phyloP scores from a whole-genome alignment of 2,329 filamentous ascomycete genomes.

The Aureobasidium lini region DNA sequence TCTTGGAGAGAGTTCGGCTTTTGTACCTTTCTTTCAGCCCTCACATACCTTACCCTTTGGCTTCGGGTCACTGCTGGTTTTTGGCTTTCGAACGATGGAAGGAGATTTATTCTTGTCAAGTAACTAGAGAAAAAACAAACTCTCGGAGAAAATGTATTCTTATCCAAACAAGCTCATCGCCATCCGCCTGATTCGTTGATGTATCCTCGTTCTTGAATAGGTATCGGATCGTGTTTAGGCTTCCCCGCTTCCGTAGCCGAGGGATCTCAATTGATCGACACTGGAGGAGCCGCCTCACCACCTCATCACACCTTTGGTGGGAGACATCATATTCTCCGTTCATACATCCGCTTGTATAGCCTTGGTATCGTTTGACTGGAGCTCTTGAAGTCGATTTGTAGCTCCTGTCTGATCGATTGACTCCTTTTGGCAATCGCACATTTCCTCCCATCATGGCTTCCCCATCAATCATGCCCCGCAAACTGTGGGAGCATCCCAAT shows the following conservation, averaged over 20 bases:
- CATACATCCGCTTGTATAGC: not conserved
- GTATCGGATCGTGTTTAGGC: not conserved
- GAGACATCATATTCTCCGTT: not conserved
- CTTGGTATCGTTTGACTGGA: not conserved
- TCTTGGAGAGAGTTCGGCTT: not conserved
- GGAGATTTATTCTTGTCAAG: not conserved
- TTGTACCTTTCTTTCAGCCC: not conserved
- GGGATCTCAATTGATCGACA: not conserved
- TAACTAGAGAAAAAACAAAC: not conserved
- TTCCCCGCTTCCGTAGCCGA: slow-evolving; percentile 8
- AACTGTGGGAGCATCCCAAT: slow-evolving; percentile 38
- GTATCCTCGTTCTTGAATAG: not conserved
- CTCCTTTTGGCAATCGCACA: not conserved
- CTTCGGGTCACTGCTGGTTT: not conserved
- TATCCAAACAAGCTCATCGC: not conserved
- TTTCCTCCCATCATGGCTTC: not conserved
- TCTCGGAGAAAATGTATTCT: slow-evolving; percentile 6
- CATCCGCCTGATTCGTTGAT: not conserved
- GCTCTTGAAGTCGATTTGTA: not conserved
- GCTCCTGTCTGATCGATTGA: not conserved
- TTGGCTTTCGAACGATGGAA: not conserved
- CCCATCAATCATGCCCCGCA: slow-evolving; percentile 29
- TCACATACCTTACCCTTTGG: not conserved
- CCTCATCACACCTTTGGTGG: not conserved
- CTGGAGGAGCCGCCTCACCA: not conserved